Percentiles rank a stretch among this genome's conserved stretches.
Evolutionary conservation across 345 rosid species (phyloP).

Genomic region (Rhizophora mangle): DNA sequence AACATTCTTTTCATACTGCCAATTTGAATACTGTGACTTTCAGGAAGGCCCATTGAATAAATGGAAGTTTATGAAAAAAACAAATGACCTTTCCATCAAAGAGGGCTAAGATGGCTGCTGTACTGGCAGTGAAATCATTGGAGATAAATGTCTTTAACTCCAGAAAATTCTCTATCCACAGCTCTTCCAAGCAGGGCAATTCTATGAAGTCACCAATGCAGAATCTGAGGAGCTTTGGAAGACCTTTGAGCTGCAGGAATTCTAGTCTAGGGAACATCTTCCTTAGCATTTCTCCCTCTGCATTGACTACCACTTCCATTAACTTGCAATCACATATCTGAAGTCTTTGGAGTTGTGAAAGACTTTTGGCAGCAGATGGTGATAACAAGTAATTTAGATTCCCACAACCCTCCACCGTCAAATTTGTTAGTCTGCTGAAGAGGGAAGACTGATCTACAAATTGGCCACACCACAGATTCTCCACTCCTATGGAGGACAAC

Average conservation of each 20-base stretch:
- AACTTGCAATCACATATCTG: background rate
- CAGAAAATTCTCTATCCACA: background rate
- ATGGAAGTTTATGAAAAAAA: background rate
- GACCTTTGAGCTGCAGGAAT: background rate
- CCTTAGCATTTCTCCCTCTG: background rate
- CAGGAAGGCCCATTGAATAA: too few species aligned
- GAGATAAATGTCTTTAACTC: background rate
- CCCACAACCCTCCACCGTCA: background rate
- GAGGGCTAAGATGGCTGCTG: background rate
- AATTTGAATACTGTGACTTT: too few species aligned
- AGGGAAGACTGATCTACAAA: background rate
- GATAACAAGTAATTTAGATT: slow-evolving; percentile 12
- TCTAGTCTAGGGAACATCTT: slow-evolving; percentile 7
- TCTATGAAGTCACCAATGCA: background rate
- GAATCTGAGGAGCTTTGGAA: slow-evolving; percentile 5
- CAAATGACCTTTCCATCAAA: slow-evolving; percentile 8
- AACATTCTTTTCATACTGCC: too few species aligned
- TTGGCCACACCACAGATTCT: slow-evolving; percentile 10
- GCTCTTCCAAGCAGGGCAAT: background rate
- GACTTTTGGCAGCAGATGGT: background rate
- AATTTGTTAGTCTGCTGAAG: background rate
- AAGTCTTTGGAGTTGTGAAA: background rate
- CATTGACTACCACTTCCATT: background rate
- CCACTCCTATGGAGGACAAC: background rate
- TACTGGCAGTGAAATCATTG: background rate